Base-by-base conservation (phyloP, 257 asterid genomes). In the Solanum etuberosum region DNA sequence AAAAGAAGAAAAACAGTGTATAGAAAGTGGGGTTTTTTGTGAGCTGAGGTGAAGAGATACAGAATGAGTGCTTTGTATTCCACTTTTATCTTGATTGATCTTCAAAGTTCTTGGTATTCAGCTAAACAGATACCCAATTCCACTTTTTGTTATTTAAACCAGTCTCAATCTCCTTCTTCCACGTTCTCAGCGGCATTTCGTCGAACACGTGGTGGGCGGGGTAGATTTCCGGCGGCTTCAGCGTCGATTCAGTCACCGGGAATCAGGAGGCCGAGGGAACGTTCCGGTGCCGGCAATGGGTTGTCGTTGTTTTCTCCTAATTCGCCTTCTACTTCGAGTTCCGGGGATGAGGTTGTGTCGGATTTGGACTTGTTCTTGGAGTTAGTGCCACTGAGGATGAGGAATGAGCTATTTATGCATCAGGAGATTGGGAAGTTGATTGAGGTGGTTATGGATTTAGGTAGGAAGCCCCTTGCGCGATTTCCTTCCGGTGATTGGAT, bases 401-500 rank as follows among this genome's bases (percentile, higher is more conserved):
- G 93, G 90, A 86, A 89, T 65, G 95, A 92, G 81, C 89, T 97
- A 89, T 88, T 92, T 88, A 87, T 91, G 91, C 97, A 94, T 86
- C 92, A 90, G 88, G 93, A 93, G 84, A 94, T 97, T 85, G 91
- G 90, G 88, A 88, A 93, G 88, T 90, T 97, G 80, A 91, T 97
- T 89, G 99, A 97, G 95, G 95, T 97, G 83, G 99, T 97, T 29
- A 94, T 97, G 99, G 99, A 97, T 93, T 94, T 97, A 93, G 98
- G 99, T 29, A 94, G 99, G 87, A 94, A 94, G 85, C 98, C 99
- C 2, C 92, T 97, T 37, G 99, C 99, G 51, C 94, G 99, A 43
- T 97, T 97, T 87, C 99, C 99, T 25, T 89, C 94, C 0, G 99
- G 99, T 5, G 99, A 95, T 92, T 94, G 98, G 95, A 91, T 92